These are phyloP conservation scores for Asterionellopsis glacialis DNA, from an alignment of 108 stramenopile species.

Conservation along the genomic window DNA sequence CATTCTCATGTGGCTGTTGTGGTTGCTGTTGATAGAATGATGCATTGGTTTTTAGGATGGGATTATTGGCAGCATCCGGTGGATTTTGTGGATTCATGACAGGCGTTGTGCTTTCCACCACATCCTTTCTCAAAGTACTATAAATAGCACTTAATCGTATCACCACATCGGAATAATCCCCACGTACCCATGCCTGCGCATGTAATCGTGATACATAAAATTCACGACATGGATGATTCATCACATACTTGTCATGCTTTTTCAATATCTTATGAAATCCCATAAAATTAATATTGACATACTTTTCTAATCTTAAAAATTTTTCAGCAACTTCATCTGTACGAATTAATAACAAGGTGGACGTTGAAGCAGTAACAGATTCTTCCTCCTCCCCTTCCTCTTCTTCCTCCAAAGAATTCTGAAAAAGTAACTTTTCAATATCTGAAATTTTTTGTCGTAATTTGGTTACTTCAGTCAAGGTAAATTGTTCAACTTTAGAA, in stretches of 20 bases:
- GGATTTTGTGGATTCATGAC: too few species aligned
- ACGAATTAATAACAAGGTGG: slow-evolving; percentile 18
- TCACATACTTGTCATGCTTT: slow-evolving; percentile 93
- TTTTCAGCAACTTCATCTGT: slow-evolving; percentile 67
- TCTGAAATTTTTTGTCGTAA: slow-evolving; percentile 54
- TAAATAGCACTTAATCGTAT: slow-evolving; percentile 86
- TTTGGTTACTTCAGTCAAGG: slow-evolving; percentile 63
- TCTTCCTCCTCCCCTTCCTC: too few species aligned
- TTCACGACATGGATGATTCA: slow-evolving; percentile 79
- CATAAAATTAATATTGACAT: slow-evolving; percentile 96
- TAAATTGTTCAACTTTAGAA: slow-evolving; percentile 84
- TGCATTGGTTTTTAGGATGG: too few species aligned
- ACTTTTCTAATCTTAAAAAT: slow-evolving; percentile 88
- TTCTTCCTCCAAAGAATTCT: not conserved
- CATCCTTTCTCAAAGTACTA: slow-evolving; percentile 63
- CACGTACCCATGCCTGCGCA: slow-evolving; percentile 93
- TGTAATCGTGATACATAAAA: slow-evolving; percentile 93
- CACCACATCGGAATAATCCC: slow-evolving; percentile 92
- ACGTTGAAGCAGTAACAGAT: slow-evolving; percentile 13
- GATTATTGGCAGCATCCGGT: too few species aligned
- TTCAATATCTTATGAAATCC: slow-evolving; percentile 98
- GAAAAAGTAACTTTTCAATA: slow-evolving; percentile 14
- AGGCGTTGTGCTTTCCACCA: too few species aligned
- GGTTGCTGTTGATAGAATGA: slow-evolving; percentile 16
- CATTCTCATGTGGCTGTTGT: slow-evolving; percentile 41